A percentile compares a stretch with the other conserved stretches of the same genome.
These are phyloP conservation scores for Phytophthora colocasiae DNA, from an alignment of 352 stramenopile genomes.

Conservation along the genomic window DNA sequence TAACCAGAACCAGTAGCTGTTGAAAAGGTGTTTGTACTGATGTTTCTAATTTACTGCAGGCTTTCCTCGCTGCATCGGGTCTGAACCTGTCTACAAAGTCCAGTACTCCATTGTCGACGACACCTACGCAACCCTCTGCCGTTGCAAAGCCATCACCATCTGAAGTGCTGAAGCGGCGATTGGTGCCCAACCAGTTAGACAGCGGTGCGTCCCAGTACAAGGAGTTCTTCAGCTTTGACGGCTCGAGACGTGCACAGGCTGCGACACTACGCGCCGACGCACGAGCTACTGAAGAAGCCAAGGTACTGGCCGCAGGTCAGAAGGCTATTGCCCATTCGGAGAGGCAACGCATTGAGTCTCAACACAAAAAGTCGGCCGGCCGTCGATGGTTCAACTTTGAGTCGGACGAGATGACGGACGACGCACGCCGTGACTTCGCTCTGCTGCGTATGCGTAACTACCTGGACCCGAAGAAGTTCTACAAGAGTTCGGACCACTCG, in stretches of 20 bases:
- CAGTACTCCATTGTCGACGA: neutral
- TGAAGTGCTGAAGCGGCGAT: constrained; percentile 17
- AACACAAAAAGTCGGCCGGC: constrained; percentile 62
- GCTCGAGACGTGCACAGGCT: constrained; percentile 23
- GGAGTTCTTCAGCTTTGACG: constrained; percentile 42
- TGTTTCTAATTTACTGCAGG: constrained; percentile 26
- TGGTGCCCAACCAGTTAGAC: constrained; percentile 70
- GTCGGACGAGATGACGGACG: constrained; percentile 88
- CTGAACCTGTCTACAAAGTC: constrained; percentile 43
- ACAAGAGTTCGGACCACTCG: constrained; percentile 93
- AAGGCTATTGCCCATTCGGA: constrained; percentile 51
- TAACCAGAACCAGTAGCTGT: neutral
- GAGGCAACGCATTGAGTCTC: constrained; percentile 58
- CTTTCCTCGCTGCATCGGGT: constrained; percentile 53
- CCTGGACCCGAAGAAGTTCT: constrained; percentile 97
- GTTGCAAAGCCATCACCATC: constrained; percentile 7
- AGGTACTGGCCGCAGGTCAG: constrained; percentile 48
- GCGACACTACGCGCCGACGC: constrained; percentile 48
- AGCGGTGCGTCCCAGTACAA: constrained; percentile 65
- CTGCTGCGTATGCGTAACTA: constrained; percentile 96
- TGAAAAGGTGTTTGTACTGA: constrained; percentile 1
- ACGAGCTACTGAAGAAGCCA: constrained; percentile 55
- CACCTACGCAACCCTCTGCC: neutral
- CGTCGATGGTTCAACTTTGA: constrained; percentile 94
- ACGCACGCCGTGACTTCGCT: constrained; percentile 90